Evolutionary conservation across 2,329 filamentous ascomycete species (phyloP).

Genomic region (Beauveria pseudobassiana): DNA sequence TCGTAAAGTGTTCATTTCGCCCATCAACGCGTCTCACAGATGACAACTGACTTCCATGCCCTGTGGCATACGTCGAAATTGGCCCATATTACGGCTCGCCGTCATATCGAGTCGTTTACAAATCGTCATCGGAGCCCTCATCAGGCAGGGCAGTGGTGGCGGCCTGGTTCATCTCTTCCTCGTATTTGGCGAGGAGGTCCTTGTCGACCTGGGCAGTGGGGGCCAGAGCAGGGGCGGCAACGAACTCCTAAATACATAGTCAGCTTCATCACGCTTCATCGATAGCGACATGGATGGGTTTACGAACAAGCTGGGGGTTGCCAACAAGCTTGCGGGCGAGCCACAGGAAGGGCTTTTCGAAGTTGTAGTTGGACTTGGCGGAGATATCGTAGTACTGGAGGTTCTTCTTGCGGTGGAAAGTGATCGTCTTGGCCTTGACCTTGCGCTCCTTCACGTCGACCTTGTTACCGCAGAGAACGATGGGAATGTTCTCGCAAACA

Average conservation of each 20-base stretch:
- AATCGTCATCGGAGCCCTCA: slow-evolving; percentile 75
- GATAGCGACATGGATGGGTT: neutral
- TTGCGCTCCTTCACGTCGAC: slow-evolving; percentile 99
- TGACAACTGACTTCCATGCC: neutral
- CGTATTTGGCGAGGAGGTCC: slow-evolving; percentile 71
- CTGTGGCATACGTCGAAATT: neutral
- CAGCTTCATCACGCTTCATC: slow-evolving; percentile 20
- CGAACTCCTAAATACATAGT: slow-evolving; percentile 65
- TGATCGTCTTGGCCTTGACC: slow-evolving; percentile 99
- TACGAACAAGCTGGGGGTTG: slow-evolving; percentile 51
- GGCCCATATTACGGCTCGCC: slow-evolving; percentile 10
- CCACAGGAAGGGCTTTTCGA: slow-evolving; percentile 99
- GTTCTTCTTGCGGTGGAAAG: slow-evolving; percentile 99
- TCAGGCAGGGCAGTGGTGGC: slow-evolving; percentile 80
- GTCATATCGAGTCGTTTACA: slow-evolving; percentile 36
- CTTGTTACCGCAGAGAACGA: slow-evolving; percentile 98
- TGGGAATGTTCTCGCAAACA: slow-evolving; percentile 98
- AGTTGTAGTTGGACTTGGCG: slow-evolving; percentile 99
- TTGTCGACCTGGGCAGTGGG: slow-evolving; percentile 87
- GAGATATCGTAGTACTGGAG: slow-evolving; percentile 99
- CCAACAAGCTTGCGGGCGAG: slow-evolving; percentile 96
- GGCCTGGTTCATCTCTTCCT: slow-evolving; percentile 81
- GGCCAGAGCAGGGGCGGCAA: slow-evolving; percentile 88
- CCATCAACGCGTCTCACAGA: neutral
- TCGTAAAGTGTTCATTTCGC: slow-evolving; percentile 11